Evolutionary conservation across 352 stramenopile genomes (phyloP).

Genomic region (Phytophthora multivora): DNA sequence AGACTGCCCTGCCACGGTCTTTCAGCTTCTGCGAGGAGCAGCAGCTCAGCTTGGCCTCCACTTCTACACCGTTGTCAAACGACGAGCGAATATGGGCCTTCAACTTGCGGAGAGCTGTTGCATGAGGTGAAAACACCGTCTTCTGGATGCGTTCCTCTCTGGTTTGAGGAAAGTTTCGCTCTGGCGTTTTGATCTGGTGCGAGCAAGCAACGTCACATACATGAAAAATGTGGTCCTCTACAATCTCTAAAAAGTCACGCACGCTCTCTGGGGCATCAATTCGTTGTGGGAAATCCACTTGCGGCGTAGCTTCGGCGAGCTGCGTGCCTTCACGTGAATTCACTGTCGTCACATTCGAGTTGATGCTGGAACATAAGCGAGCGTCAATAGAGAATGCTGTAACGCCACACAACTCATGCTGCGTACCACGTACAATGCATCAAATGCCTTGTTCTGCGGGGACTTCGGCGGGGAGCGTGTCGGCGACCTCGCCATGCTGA

Average conservation of each 20-base stretch:
- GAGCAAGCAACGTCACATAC: slow-evolving; percentile 1
- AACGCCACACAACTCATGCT: neutral
- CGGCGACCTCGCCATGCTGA: slow-evolving; percentile 18
- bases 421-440: slow-evolving; percentile 23
- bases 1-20: slow-evolving; percentile 60
- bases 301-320: slow-evolving; percentile 70
- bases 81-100: slow-evolving; percentile 47
- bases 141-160: slow-evolving; percentile 76
- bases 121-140: slow-evolving; percentile 73
- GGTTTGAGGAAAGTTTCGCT: slow-evolving; percentile 48
- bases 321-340: slow-evolving; percentile 75
- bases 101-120: slow-evolving; percentile 55
- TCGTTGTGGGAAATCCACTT: slow-evolving; percentile 79
- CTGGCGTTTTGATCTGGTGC: slow-evolving; percentile 76
- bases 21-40: slow-evolving; percentile 73
- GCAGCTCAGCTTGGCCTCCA: slow-evolving; percentile 54
- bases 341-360: slow-evolving; percentile 58
- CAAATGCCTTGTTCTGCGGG: slow-evolving; percentile 32
- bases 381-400: slow-evolving; percentile 5
- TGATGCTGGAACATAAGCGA: slow-evolving; percentile 36
- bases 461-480: slow-evolving; percentile 57
- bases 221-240: neutral
- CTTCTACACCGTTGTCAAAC: slow-evolving; percentile 53
- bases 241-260: neutral
- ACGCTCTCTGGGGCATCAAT: slow-evolving; percentile 77